Conservation (phyloP, 495 filamentous ascomycete species). For the Hypoxylon fragiforme region DNA sequence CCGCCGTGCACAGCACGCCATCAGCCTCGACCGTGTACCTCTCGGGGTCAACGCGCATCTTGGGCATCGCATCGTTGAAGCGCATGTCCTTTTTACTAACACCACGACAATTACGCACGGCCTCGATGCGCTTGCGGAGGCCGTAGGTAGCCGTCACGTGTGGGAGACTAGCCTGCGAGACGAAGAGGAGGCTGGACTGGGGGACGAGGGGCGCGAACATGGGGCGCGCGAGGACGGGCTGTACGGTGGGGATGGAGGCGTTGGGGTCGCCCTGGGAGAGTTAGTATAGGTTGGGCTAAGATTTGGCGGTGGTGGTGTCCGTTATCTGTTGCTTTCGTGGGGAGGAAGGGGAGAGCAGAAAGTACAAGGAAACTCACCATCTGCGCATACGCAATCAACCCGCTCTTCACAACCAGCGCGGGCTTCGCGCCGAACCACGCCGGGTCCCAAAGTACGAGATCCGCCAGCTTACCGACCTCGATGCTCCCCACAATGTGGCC, state of each 20-base stretch:
- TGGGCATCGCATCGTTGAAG: slow-evolving; percentile 83
- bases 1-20: slow-evolving; percentile 72
- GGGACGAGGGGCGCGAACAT: slow-evolving; percentile 85
- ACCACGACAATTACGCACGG: slow-evolving; percentile 76
- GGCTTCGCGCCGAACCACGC: slow-evolving; percentile 91
- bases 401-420: slow-evolving; percentile 80
- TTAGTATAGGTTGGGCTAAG: no score
- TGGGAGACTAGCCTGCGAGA: slow-evolving; percentile 71
- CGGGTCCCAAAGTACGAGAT: slow-evolving; percentile 88
- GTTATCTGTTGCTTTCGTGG: no score
- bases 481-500: slow-evolving; percentile 83
- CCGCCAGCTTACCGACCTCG: slow-evolving; percentile 89
- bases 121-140: slow-evolving; percentile 78
- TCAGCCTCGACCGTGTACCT: slow-evolving; percentile 90
- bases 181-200: slow-evolving; percentile 76
- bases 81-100: slow-evolving; percentile 94
- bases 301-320: no score
- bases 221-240: slow-evolving; percentile 81
- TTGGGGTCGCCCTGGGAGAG: slow-evolving; percentile 80
- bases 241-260: slow-evolving; percentile 86
- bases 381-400: slow-evolving; percentile 81
- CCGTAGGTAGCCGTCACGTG: slow-evolving; percentile 68
- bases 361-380: slow-evolving; percentile 62
- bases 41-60: slow-evolving; percentile 94
- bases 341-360: background rate